Evolutionary conservation across 192 early-diverging fungal species (phyloP).

Genomic region (Coemansia sp.): DNA sequence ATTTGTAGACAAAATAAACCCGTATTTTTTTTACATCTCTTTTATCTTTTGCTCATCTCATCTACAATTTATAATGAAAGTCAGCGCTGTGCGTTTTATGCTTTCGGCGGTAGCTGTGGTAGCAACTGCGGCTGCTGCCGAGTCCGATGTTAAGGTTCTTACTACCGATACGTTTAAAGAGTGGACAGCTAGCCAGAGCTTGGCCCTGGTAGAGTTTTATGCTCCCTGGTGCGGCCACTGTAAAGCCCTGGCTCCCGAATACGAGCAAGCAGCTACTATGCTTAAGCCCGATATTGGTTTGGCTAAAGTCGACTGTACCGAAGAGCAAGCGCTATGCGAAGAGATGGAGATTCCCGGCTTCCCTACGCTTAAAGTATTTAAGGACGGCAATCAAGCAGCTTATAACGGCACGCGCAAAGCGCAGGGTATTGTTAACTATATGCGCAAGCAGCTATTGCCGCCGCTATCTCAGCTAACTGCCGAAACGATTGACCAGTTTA

Average conservation of each 20-base stretch:
- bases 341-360: conserved; percentile 82
- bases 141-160: conserved; percentile 47
- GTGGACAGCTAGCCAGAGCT: conserved; percentile 58
- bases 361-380: conserved; percentile 92
- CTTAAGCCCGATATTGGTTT: conserved; percentile 77
- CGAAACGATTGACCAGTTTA: conserved; percentile 73
- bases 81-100: conserved; percentile 50
- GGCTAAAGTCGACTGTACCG: conserved; percentile 98
- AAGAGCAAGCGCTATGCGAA: conserved; percentile 77
- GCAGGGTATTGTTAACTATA: conserved; percentile 83
- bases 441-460: conserved; percentile 91
- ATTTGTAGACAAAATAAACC: no score
- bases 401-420: conserved; percentile 89
- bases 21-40: no score
- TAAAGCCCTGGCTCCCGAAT: conserved; percentile 90
- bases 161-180: conserved; percentile 61
- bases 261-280: conserved; percentile 84
- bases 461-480: conserved; percentile 68
- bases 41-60: no score
- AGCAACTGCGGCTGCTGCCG: conserved; percentile 23
- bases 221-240: conserved; percentile 97
- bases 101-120: conserved; percentile 43
- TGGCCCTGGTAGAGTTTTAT: conserved; percentile 92
- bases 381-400: conserved; percentile 61
- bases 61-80: conserved; percentile 28